Evolutionary conservation across 2,329 filamentous ascomycete species (phyloP).

Genomic region (Colletotrichum acutatum): DNA sequence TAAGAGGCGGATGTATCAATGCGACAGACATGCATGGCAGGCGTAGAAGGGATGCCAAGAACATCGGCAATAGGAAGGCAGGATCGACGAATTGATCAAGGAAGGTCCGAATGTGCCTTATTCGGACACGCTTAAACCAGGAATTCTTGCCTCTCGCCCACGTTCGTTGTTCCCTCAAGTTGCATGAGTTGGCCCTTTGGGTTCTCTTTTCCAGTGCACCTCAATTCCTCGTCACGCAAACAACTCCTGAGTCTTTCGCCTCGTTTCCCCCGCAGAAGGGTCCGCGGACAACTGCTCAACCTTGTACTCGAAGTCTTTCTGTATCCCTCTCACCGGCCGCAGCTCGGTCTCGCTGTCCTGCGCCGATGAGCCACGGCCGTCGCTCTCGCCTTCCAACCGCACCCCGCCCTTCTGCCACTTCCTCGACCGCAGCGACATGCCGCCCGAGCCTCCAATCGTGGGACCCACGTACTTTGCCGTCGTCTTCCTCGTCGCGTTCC

Average conservation of each 20-base stretch:
- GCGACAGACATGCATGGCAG: no score
- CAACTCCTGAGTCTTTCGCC: neutral
- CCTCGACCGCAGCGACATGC: slow-evolving; percentile 6
- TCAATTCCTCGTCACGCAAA: neutral
- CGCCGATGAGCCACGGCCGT: neutral
- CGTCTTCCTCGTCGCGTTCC: slow-evolving; percentile 8
- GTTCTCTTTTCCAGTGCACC: neutral
- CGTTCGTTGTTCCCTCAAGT: neutral
- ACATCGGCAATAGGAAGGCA: neutral
- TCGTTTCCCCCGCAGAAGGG: neutral
- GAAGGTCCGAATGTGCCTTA: neutral
- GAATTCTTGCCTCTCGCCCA: neutral
- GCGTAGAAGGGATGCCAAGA: no score
- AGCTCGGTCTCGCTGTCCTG: slow-evolving; percentile 26
- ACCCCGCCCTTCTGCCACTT: slow-evolving; percentile 13
- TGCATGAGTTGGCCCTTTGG: neutral
- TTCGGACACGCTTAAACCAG: neutral
- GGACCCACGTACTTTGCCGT: slow-evolving; percentile 1
- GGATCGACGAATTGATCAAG: neutral
- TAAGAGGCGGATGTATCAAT: no score
- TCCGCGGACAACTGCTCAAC: neutral
- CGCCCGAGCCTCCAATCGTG: slow-evolving; percentile 6
- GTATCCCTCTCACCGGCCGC: slow-evolving; percentile 10
- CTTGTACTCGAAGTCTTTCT: slow-evolving; percentile 12
- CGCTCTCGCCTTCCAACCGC: slow-evolving; percentile 2